A percentile compares a stretch with the other conserved stretches of the same genome.
phyloP scores from a whole-genome alignment of 1,284 basidiomycete genomes.

The Anthracocystis panici-leucophaei region DNA sequence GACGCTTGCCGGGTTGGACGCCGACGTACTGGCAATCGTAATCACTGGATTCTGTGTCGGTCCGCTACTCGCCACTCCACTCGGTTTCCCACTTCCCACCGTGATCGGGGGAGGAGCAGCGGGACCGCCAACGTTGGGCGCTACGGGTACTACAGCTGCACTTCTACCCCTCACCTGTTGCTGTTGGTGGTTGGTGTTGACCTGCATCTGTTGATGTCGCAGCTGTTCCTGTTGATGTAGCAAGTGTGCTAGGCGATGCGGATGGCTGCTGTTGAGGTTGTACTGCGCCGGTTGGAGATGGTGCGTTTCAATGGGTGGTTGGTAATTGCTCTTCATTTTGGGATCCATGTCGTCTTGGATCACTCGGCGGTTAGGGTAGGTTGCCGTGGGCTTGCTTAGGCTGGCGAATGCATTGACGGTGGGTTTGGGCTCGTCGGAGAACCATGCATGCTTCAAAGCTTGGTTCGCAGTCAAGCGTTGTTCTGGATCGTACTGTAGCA shows the following conservation, averaged over 20 bases:
- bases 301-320: slow-evolving; percentile 39
- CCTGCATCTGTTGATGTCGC: slow-evolving; percentile 30
- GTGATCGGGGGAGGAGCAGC: slow-evolving; percentile 43
- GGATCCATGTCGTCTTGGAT: slow-evolving; percentile 73
- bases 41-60: slow-evolving; percentile 19
- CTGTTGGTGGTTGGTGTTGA: neutral
- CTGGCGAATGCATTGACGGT: slow-evolving; percentile 66
- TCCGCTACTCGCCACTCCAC: slow-evolving; percentile 14
- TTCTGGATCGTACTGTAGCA: slow-evolving; percentile 83
- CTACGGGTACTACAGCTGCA: slow-evolving; percentile 1
- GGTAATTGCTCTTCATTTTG: slow-evolving; percentile 64
- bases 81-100: slow-evolving; percentile 12
- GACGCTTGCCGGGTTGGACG: slow-evolving; percentile 19
- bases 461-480: slow-evolving; percentile 84
- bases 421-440: slow-evolving; percentile 70
- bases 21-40: slow-evolving; percentile 17
- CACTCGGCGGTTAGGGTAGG: slow-evolving; percentile 72
- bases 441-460: slow-evolving; percentile 80
- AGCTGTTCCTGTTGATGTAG: slow-evolving; percentile 35
- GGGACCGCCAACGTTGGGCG: slow-evolving; percentile 25
- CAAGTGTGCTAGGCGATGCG: slow-evolving; percentile 26
- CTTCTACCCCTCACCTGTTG: slow-evolving; percentile 1
- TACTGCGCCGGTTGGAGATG: slow-evolving; percentile 22
- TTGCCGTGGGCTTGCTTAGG: slow-evolving; percentile 70
- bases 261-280: slow-evolving; percentile 24